Evolutionary conservation across 352 stramenopile genomes (phyloP), one percentile per base, ranked within the genome.

Genomic region (Phytophthora sansomeana): DNA sequence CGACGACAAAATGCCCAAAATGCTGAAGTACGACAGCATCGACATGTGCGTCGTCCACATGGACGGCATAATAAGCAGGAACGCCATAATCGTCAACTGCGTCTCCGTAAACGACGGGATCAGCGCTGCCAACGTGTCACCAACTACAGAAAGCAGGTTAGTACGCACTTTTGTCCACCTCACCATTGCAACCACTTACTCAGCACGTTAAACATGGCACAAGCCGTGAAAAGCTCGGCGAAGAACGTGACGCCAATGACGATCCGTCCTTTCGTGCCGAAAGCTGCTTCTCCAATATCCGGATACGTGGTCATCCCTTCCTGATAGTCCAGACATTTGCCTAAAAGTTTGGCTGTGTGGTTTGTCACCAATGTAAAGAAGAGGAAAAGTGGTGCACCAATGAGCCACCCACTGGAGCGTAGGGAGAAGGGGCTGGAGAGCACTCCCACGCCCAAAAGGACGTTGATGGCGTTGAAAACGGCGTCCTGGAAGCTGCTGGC

Each of bases 361-460:
- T 95, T 96, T 17, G 89, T 95, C 55, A 93, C 78, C n/a, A 91
- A 43, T 44, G 80, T 86, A 51, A 96, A 91, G 71, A 95, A 93
- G 52, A 93, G 64, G 41, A 96, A 92, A 28, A 96, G 81, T 49
- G 80, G 79, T 2, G 75, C 61, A 17, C 87, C 87, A n/a, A 93
- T 71, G 29, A 90, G 58, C 71, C 87, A 82, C 7, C 89, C 89
- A 19, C 82, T 92, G 19, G 80, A 92, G 24, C 87, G 85, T 72
- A 96, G 50, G 13, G 87, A 87, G 60, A 93, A 96, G 29, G 89
- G 89, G 47, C 87, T 90, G 49, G 89, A 92, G 46, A 96, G 81
- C 55, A 94, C 83, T 8, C 89, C 89, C 10, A 95, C 87, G 35
- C 89, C 89, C n/a, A 95, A 53, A 43, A 96, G 67, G 62, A 95